Percentiles rank a stretch among this genome's conserved stretches.
phyloP scores from a whole-genome alignment of 2,329 filamentous ascomycete species.

The Sporothrix inflata region DNA sequence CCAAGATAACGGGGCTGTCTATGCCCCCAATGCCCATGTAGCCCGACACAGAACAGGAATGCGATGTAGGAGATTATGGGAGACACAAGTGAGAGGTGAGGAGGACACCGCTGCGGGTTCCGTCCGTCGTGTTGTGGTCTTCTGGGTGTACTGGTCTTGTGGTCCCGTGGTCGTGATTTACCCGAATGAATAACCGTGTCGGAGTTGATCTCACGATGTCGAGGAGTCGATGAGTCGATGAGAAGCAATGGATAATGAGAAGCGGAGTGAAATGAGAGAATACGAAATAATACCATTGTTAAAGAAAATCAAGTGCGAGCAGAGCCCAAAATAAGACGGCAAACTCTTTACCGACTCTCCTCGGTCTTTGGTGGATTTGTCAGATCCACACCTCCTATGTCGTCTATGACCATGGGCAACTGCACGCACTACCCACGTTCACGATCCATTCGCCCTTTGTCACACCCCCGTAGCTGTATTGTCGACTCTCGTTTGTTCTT shows the following conservation, averaged over 20 bases:
- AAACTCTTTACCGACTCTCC: neutral
- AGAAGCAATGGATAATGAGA: too few species aligned
- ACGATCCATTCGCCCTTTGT: neutral
- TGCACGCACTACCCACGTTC: neutral
- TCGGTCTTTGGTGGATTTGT: neutral
- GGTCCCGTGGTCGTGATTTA: too few species aligned
- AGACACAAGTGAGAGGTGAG: neutral
- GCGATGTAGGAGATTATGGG: neutral
- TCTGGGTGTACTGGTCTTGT: too few species aligned
- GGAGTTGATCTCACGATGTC: too few species aligned
- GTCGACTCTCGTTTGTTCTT: neutral
- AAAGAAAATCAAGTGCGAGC: too few species aligned
- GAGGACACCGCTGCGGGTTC: neutral
- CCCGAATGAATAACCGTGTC: too few species aligned
- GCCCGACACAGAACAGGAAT: neutral
- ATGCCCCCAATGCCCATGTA: neutral
- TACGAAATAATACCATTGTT: too few species aligned
- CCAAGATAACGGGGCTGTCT: neutral
- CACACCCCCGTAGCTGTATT: neutral
- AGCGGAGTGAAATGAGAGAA: too few species aligned
- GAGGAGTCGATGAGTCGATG: too few species aligned
- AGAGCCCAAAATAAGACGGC: neutral
- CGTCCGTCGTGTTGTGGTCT: too few species aligned
- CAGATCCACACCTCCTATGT: slow-evolving; percentile 15
- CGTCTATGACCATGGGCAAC: neutral